phyloP scores from a whole-genome alignment of 1,284 basidiomycete species.

The Ceratobasidium sp. region DNA sequence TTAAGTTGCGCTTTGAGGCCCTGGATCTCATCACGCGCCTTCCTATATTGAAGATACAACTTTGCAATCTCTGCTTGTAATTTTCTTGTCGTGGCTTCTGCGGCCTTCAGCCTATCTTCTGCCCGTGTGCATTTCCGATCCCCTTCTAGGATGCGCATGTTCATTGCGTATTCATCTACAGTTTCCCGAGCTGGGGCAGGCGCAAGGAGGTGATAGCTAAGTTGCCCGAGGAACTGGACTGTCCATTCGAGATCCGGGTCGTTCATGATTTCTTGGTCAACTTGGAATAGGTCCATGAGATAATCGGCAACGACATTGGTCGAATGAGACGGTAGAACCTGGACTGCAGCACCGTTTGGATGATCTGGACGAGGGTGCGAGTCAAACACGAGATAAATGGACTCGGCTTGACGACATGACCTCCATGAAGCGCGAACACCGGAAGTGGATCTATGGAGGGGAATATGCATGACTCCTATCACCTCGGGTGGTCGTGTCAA shows the following conservation, averaged over 20 bases:
- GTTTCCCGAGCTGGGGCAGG: not conserved
- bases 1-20: not conserved
- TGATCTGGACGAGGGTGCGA: slow-evolving; percentile 64
- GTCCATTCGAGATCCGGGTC: slow-evolving; percentile 62
- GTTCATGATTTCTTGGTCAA: slow-evolving; percentile 54
- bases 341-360: slow-evolving; percentile 62
- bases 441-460: slow-evolving; percentile 22
- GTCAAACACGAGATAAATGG: slow-evolving; percentile 63
- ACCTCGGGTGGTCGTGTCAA: slow-evolving; percentile 74
- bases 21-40: not conserved
- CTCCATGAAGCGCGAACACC: slow-evolving; percentile 41
- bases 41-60: not conserved
- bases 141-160: slow-evolving; percentile 14
- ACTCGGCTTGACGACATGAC: slow-evolving; percentile 44
- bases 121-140: not conserved
- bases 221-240: slow-evolving; percentile 63
- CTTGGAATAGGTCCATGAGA: slow-evolving; percentile 58
- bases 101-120: slow-evolving; percentile 2
- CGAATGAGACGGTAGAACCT: slow-evolving; percentile 54
- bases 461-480: slow-evolving; percentile 61
- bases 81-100: slow-evolving; percentile 9
- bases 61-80: slow-evolving; percentile 17
- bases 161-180: slow-evolving; percentile 19
- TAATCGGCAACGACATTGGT: slow-evolving; percentile 54
- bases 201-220: slow-evolving; percentile 62